Conservation (phyloP, 495 filamentous ascomycete genomes). For the Oidiodendron maius region DNA sequence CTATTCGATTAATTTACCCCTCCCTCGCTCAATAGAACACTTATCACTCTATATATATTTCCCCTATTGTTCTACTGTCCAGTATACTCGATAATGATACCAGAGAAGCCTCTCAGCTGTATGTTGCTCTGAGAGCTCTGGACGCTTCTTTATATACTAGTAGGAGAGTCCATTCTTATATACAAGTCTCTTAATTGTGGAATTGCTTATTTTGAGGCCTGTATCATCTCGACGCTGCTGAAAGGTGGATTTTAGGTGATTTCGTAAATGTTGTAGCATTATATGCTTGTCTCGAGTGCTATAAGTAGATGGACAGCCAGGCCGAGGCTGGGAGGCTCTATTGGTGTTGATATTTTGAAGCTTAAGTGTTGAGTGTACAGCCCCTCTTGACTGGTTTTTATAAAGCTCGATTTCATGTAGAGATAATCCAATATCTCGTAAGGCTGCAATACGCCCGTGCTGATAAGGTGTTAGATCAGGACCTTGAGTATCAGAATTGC, state of each 20-base stretch:
- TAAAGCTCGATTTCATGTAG: background rate
- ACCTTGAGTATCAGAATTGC: background rate
- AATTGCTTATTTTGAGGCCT: no score
- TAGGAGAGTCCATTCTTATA: no score
- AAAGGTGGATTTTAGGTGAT: no score
- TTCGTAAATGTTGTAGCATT: no score
- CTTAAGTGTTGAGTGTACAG: background rate
- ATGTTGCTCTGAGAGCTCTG: slow-evolving; percentile 8
- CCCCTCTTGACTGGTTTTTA: background rate
- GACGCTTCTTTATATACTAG: slow-evolving; percentile 11
- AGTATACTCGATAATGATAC: slow-evolving; percentile 7
- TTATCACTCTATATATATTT: slow-evolving; percentile 23
- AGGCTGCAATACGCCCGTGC: background rate
- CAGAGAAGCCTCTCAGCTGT: slow-evolving; percentile 10
- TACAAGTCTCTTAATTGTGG: no score
- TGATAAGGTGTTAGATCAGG: background rate
- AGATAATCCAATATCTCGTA: background rate
- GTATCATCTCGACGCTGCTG: no score
- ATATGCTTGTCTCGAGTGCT: no score
- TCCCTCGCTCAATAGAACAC: slow-evolving; percentile 17
- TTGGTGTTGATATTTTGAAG: no score
- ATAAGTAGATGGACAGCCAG: no score
- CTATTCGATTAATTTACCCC: slow-evolving; percentile 8
- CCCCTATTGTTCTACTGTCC: slow-evolving; percentile 3
- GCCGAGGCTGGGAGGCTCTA: no score